These are phyloP conservation scores for Camellia japonica DNA, from an alignment of 148 eudicot species.

Conservation along the genomic window DNA sequence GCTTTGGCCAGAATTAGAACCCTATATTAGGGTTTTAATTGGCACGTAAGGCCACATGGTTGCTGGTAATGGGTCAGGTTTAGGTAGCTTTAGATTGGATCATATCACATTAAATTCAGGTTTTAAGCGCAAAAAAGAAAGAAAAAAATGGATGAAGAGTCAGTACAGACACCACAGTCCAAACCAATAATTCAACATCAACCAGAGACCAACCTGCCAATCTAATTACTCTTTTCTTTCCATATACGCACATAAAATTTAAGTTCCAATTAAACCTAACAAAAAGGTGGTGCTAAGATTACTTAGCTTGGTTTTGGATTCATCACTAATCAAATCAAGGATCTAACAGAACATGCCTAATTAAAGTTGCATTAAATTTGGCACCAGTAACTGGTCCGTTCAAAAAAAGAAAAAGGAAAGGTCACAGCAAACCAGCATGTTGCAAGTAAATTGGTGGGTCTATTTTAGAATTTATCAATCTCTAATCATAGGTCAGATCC, in stretches of 20 bases:
- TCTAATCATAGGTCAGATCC: slow-evolving; percentile 3
- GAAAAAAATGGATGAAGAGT: neutral
- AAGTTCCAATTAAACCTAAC: neutral
- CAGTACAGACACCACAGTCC: neutral
- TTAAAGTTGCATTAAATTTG: neutral
- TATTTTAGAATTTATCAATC: neutral
- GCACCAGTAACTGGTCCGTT: neutral
- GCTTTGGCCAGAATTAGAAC: neutral
- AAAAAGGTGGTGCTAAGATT: neutral
- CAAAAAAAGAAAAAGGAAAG: neutral
- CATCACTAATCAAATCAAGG: neutral
- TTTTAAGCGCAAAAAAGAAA: too few relatives aligned
- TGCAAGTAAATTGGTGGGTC: neutral
- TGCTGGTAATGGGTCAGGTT: neutral
- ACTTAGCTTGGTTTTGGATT: neutral
- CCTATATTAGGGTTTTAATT: neutral
- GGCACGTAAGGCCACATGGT: neutral
- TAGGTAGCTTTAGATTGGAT: neutral
- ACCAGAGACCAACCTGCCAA: neutral
- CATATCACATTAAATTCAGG: neutral
- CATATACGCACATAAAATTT: neutral
- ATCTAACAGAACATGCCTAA: neutral
- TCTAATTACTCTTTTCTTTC: neutral
- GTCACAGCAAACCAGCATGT: neutral
- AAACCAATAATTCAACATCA: neutral